These are phyloP conservation scores for Kodamaea kaohsiungensis DNA, from an alignment of 805 yeast species.

Conservation along the genomic window DNA sequence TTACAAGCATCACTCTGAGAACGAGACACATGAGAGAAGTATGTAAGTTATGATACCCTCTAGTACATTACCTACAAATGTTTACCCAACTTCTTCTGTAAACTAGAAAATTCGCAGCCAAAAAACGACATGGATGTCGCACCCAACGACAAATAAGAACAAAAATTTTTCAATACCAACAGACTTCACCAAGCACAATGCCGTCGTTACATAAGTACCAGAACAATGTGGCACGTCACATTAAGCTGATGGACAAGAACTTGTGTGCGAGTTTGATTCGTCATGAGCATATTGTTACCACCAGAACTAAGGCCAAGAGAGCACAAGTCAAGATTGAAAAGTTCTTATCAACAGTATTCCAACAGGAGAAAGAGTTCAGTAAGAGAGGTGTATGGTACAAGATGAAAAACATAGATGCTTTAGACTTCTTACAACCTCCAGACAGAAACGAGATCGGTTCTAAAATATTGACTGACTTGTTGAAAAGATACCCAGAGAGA, in stretches of 20 bases:
- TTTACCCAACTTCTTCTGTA: background rate
- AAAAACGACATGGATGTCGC: background rate
- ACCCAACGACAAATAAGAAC: background rate
- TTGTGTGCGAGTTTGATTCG: constrained; percentile 44
- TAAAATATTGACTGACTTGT: constrained; percentile 67
- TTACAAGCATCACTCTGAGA: too few relatives aligned
- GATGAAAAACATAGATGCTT: constrained; percentile 18
- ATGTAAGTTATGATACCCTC: too few relatives aligned
- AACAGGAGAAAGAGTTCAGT: constrained; percentile 23
- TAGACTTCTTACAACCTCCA: constrained; percentile 27
- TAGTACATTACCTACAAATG: too few relatives aligned
- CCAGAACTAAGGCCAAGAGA: constrained; percentile 44
- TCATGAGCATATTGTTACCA: constrained; percentile 45
- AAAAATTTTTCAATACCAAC: constrained; percentile 4
- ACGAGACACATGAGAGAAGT: too few relatives aligned
- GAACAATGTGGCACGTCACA: constrained; percentile 43
- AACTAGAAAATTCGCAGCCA: background rate
- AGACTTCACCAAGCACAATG: constrained; percentile 20
- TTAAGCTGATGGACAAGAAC: constrained; percentile 47
- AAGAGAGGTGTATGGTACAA: constrained; percentile 13
- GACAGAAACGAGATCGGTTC: constrained; percentile 34
- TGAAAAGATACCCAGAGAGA: constrained; percentile 62
- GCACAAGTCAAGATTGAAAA: constrained; percentile 43
- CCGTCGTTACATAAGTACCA: constrained; percentile 44
- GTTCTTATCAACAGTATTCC: constrained; percentile 35